Evolutionary conservation across 2,329 filamentous ascomycete species (phyloP), one percentile per base, ranked within the genome.

Genomic region (Aphanocladium album): DNA sequence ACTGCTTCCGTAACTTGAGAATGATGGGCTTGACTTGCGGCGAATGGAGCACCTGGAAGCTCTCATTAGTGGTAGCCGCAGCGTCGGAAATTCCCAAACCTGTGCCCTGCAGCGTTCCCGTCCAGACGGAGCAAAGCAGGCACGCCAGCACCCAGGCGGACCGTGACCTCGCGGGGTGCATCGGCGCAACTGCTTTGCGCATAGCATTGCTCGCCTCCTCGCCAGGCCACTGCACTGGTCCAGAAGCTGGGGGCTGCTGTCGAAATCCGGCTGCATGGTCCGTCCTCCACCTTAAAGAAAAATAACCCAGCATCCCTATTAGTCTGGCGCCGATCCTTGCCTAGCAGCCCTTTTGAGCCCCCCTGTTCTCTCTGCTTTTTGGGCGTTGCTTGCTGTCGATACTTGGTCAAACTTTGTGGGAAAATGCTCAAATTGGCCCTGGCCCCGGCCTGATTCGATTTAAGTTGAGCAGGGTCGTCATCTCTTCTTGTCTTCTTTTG

Each of bases 211-310:
- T n/a, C n/a, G n/a, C n/a, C 16, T n/a, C 21, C 25, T 33, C 27
- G 46, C 25, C 30, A 17, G 46, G 23, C 16, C n/a, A n/a, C n/a
- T n/a, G n/a, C n/a, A n/a, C n/a, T n/a, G n/a, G n/a, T n/a, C n/a
- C n/a, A n/a, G n/a, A n/a, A n/a, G n/a, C n/a, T 45, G 55, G 19
- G 27, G 47, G 35, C 46, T 60, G 43, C 37, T 50, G 43, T 55
- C 58, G 58, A 60, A 35, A 55, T 60, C 51, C 58, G 23, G 58
- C 43, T 50, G n/a, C 16, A 33, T 50, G 58, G 58, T 47, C 51
- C 51, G 45, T 17, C 55, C 50, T 55, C 58, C 50, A 47, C 51
- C 17, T 27, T 21, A 23, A n/a, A 16, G 33, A 52, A 45, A 52
- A 57, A 30, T 14, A 16, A 35, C 6, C 33, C 35, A 39, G 5